Evolutionary conservation across 176 grass and related monocot species (phyloP).

Genomic region (Chrysopogon serrulatus): DNA sequence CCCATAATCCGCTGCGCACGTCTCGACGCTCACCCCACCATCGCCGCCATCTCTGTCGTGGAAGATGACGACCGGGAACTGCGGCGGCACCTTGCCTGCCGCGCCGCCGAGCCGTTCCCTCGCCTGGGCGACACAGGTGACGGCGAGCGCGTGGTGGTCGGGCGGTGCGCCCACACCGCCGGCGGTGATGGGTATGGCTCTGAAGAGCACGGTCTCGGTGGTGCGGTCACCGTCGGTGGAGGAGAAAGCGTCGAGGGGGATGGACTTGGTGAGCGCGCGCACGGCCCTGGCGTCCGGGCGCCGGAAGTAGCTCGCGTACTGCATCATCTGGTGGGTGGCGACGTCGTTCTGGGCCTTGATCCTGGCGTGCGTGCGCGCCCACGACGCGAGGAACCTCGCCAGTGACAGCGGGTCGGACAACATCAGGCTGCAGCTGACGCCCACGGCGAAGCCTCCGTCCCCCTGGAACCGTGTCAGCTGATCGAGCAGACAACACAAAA

Average conservation of each 20-base stretch:
- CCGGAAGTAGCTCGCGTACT: not conserved
- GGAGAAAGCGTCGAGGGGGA: not conserved
- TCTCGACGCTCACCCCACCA: not conserved
- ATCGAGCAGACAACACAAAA: not conserved
- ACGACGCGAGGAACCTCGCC: not conserved
- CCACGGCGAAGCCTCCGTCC: slow-evolving; percentile 58
- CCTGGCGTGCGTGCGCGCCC: not conserved
- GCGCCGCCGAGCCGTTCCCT: not conserved
- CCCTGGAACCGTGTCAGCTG: slow-evolving; percentile 69
- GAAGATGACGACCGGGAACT: not conserved
- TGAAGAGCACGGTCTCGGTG: not conserved
- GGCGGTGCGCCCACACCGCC: not conserved
- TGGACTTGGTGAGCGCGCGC: not conserved
- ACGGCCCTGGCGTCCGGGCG: not conserved
- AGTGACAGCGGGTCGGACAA: slow-evolving; percentile 38
- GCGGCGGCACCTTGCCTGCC: not conserved
- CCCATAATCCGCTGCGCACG: not conserved
- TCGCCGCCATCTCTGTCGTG: not conserved
- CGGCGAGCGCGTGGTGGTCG: not conserved
- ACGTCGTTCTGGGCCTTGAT: not conserved
- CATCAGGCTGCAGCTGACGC: slow-evolving; percentile 59
- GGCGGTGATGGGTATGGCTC: not conserved
- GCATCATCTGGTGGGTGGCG: not conserved
- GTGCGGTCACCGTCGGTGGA: not conserved
- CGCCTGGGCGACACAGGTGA: not conserved